Conservation (phyloP, 2,329 filamentous ascomycete species). For the Colletotrichum sp. region DNA sequence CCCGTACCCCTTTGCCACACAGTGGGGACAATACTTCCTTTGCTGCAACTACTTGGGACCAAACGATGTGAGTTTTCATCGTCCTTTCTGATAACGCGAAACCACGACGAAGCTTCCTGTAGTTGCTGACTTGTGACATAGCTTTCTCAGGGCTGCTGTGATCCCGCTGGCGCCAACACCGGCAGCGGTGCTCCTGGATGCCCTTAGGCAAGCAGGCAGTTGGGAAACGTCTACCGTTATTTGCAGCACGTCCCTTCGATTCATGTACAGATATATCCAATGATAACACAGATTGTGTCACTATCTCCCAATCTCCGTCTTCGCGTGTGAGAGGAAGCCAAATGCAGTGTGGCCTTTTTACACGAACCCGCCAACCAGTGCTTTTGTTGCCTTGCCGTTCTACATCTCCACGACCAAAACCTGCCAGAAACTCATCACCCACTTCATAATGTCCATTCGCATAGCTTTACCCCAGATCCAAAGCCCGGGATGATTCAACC, state of each 20-base stretch:
- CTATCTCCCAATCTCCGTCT: background rate
- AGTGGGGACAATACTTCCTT: background rate
- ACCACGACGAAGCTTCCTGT: rapidly evolving
- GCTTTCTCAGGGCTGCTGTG: background rate
- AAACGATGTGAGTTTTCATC: background rate
- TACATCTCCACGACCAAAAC: background rate
- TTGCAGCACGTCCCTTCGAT: rapidly evolving
- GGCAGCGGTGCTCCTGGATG: background rate
- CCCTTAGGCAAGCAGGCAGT: background rate
- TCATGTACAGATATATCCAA: rapidly evolving
- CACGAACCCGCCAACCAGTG: background rate
- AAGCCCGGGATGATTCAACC: background rate
- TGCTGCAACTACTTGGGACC: background rate
- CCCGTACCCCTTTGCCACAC: background rate
- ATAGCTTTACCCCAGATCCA: rapidly evolving
- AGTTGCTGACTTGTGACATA: background rate
- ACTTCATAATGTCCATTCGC: background rate
- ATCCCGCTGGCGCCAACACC: background rate
- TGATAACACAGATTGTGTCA: background rate
- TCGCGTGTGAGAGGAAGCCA: background rate
- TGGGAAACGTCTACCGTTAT: background rate
- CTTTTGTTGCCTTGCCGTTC: background rate
- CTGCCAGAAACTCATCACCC: background rate
- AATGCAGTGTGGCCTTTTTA: background rate
- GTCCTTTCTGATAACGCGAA: rapidly evolving